Evolutionary conservation across 225 moss, liverwort and hornwort genomes (phyloP), one percentile per base, ranked within the genome.

Genomic region (Marchantia polymorpha): DNA sequence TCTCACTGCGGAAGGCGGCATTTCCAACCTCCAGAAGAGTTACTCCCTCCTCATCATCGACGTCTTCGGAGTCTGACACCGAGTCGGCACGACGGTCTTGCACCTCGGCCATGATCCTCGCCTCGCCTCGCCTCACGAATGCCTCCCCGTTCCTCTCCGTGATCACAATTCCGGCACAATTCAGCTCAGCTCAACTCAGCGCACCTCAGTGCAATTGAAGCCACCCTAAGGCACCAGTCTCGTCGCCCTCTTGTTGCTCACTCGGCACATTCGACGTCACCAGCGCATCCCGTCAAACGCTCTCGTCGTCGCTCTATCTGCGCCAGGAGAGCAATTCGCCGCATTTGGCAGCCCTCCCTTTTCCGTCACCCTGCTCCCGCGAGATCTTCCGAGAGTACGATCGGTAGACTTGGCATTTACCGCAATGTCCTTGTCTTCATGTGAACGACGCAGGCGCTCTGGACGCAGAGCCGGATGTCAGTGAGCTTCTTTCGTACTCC

Each of bases 1-100:
- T 89, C 52, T 78, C 83, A n/a, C 80, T 72, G 74, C 96, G 94
- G 69, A 90, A 94, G 10, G 90, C 89, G 30, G 70, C 78, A 64
- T 91, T 92, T 25, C 91, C 96, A 65, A 75, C 83, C 79, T 77
- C 79, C 39, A 90, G 27, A 50, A n/a, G 47, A 23, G 61, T 49
- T 48, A 53, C 65, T 70, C 81, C 83, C 60, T 72, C 78, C 78
- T 78, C 74, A 60, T 81, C 78, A 75, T 86, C 86, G 8, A 83
- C 81, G 48, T 86, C 86, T 16, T 60, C 65, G 65, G 66, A 58
- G 8, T 73, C 73, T 6, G 22, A 3, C 77, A 52, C 64, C 11
- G 29, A 8, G 4, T 49, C 61, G 23, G 20, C 64, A 29, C 50
- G 50, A 65, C 49, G 52, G 16, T 77, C 77, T 48, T 65, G n/a